Evolutionary conservation across 2,329 filamentous ascomycete genomes (phyloP), one percentile per base, ranked within the genome.

Genomic region (Blastomyces silverae): DNA sequence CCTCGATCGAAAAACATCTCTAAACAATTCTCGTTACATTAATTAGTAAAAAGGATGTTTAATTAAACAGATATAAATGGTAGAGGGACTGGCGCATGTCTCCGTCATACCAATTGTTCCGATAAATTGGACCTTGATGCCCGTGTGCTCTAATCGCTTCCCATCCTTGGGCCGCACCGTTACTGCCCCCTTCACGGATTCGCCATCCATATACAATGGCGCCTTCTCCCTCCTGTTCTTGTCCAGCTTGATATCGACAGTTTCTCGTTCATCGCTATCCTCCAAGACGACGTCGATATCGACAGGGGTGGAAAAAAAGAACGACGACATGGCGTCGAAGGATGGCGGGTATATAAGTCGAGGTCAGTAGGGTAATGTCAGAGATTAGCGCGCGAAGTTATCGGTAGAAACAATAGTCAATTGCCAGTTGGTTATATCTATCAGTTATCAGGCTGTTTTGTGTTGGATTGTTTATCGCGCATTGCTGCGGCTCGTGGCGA

Each of bases 1-100:
- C 93, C 93, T 74, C 94, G 91, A 78, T 99, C 94, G 79, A 96
- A 99, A 85, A 97, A 99, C 94, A 99, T 99, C 78, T 99, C 94
- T 96, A 67, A 50, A 53, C 17, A 58, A 46, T 20, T 59, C 57
- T 46, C 52, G 67, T 17, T 69, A 65, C 25, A 46, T 56, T 50
- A 22, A 25, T 13, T 20, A 65, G 46, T 37, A 65, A 55, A 56
- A 56, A 62, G 48, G 64, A 62, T 64, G 64, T 58, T 11, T 56
- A 42, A 22, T 55, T 37, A 59, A 55, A 46, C 46, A 50, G 22
- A 61, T 42, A 61, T 31, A 39, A 48, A 53, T 22, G 37, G 46
- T 39, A 50, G 46, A 50, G 34, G 17, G 59, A 48, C n/a, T 11
- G 61, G 52, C 55, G 55, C 55, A 55, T 57, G 25, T 37, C n/a